These are phyloP conservation scores for Neonectria neomacrospora DNA, from an alignment of 2,329 filamentous ascomycete species.

Conservation along the genomic window DNA sequence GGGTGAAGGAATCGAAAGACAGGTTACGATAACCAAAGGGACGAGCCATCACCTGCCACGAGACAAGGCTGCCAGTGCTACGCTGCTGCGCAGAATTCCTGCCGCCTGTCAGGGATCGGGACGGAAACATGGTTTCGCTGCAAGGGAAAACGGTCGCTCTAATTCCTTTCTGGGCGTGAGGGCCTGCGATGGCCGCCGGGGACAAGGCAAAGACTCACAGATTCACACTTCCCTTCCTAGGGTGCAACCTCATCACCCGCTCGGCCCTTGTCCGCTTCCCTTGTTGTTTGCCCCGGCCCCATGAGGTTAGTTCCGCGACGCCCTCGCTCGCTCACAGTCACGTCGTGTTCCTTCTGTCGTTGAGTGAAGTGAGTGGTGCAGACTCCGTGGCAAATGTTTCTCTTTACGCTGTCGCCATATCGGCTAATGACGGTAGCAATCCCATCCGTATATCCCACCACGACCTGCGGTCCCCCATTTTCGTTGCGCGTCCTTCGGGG, in stretches of 20 bases:
- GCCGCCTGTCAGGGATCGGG: conserved; percentile 3
- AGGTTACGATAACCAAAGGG: not conserved
- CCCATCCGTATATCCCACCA: not conserved
- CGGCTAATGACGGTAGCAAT: conserved; percentile 5
- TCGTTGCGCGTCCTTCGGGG: conserved; percentile 1
- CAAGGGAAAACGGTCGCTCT: not conserved
- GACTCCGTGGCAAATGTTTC: conserved; percentile 4
- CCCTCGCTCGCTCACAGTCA: not conserved
- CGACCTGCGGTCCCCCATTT: not conserved
- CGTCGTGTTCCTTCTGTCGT: not conserved
- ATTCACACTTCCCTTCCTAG: not conserved
- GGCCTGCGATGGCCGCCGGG: not conserved
- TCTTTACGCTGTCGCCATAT: not conserved
- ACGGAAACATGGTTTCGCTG: not conserved
- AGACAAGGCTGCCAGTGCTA: not conserved
- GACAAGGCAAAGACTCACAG: not conserved
- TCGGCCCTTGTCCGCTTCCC: conserved; percentile 1
- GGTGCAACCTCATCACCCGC: conserved; percentile 1
- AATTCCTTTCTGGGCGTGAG: not conserved
- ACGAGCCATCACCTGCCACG: not conserved
- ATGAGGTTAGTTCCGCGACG: not conserved
- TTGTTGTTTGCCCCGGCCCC: not conserved
- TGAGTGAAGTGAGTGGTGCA: not conserved
- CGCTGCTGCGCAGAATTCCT: not conserved
- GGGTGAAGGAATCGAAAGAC: not conserved